Base-by-base conservation (phyloP, 441 rosid species). In the Populus hybrid region DNA sequence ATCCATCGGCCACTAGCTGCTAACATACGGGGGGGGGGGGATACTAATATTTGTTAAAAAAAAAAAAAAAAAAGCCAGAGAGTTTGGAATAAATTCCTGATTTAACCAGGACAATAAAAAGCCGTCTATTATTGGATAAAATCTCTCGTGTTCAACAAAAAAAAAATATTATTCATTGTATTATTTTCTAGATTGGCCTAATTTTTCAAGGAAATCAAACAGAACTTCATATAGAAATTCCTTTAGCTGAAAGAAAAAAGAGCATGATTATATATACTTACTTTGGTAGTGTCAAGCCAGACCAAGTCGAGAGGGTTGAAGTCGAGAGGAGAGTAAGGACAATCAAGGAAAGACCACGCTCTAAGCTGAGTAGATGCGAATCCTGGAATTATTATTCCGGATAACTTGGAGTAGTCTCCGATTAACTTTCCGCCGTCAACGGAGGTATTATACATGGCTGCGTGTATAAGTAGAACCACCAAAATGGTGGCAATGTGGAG, bases 321-420 rank as follows among this genome's bases (percentile, higher is more conserved):
- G 87, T 96, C 96, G 82, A 96, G 96, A 26, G 99, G 99, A 67
- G 94, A 84, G 88, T 88, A 94, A 2, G 98, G 98, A 70, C 99
- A 96, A 87, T 96, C 98, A 69, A 96, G 98, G 79, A 94, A 86
- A 59, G 99, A 96, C 99, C 99, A 96, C 9, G 98, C 99, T 78
- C 99, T 83, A 16, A 96, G 85, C 96, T 94, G 99, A 83, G 98
- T 88, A 67, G 98, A 96, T 59, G 98, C 99, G 83, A 96, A 96
- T 65, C 98, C 99, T 16, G 98, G 99, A 12, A 96, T 96, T 86
- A 96, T 92, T 73, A 96, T 91, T 79, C 99, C 99, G 19, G 99
- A 92, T 18, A 94, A 78, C 90, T 88, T 91, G 28, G 93, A 89
- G 85, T 90, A 91, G 82, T 88, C 88, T 38, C 91, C 91, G 79